A percentile compares a stretch with the other conserved stretches of the same genome.
Evolutionary conservation across 164 flowering plant species (phyloP).

Genomic region (Tetracentron sinense): DNA sequence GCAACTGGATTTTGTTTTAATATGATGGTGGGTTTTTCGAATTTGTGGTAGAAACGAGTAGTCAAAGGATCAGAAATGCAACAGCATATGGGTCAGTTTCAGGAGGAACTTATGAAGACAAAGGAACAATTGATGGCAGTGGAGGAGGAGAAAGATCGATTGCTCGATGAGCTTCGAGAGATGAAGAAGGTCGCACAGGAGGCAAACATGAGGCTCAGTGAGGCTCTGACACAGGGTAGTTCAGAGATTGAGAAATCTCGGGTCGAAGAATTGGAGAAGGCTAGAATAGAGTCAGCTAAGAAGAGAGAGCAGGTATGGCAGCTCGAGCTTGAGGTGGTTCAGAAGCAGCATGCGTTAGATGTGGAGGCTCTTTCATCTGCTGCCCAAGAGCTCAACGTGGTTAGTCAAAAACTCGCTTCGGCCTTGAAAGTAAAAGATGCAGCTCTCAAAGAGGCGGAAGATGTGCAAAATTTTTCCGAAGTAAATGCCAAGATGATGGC

Average conservation of each 20-base stretch:
- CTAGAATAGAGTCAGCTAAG: constrained; percentile 23
- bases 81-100: constrained; percentile 28
- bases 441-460: constrained; percentile 21
- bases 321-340: constrained; percentile 27
- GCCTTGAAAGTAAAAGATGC: constrained; percentile 16
- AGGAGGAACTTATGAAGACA: constrained; percentile 33
- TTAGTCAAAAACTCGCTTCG: constrained; percentile 11
- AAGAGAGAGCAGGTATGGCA: constrained; percentile 37
- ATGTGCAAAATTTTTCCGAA: constrained; percentile 12
- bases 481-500: constrained; percentile 18
- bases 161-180: constrained; percentile 35
- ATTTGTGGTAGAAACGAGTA: constrained; percentile 19
- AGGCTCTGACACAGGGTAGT: constrained; percentile 20
- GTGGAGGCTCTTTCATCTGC: constrained; percentile 20
- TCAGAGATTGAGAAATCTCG: constrained; percentile 12
- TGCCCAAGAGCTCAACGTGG: constrained; percentile 17
- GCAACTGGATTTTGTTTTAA: background rate
- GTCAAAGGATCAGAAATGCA: constrained; percentile 31
- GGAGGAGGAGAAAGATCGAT: constrained; percentile 39
- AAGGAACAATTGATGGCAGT: constrained; percentile 28
- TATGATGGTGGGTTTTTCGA: constrained; percentile 1
- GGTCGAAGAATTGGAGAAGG: constrained; percentile 21
- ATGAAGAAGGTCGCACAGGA: constrained; percentile 42
- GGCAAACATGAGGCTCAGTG: constrained; percentile 30
- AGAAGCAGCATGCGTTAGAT: constrained; percentile 26